Conservation (phyloP, 257 asterid genomes). For the Oldenlandia corymbosa region DNA sequence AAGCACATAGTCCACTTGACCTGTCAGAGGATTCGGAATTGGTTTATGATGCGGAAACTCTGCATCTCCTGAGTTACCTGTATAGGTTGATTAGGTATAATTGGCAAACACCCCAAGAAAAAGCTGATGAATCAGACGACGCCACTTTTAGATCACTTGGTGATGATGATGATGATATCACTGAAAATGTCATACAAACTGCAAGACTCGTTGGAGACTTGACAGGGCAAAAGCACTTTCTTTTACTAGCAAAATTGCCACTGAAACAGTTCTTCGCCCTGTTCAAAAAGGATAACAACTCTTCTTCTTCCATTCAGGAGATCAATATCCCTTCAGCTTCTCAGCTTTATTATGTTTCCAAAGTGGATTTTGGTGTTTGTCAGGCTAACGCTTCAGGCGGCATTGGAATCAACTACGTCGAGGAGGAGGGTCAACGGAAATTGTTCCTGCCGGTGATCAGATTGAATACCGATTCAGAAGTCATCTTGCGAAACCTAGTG, state of each 20-base stretch:
- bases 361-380: not conserved
- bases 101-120: no score
- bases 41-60: not conserved
- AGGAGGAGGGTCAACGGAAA: not conserved
- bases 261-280: not conserved
- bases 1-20: constrained; percentile 30
- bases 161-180: not conserved
- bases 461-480: not conserved
- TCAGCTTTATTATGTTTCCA: not conserved
- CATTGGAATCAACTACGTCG: not conserved
- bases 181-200: not conserved
- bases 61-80: not conserved
- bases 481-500: not conserved
- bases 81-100: not conserved
- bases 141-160: no score
- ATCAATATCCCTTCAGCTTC: constrained; percentile 3
- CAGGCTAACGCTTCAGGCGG: not conserved
- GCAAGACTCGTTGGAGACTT: not conserved
- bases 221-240: not conserved
- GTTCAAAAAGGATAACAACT: not conserved
- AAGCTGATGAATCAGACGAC: no score
- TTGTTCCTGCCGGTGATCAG: constrained; percentile 4
- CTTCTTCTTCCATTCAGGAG: not conserved
- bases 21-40: not conserved
- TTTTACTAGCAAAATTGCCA: not conserved